Evolutionary conservation across 805 yeast species (phyloP).

Genomic region (Spathaspora passalidarum): DNA sequence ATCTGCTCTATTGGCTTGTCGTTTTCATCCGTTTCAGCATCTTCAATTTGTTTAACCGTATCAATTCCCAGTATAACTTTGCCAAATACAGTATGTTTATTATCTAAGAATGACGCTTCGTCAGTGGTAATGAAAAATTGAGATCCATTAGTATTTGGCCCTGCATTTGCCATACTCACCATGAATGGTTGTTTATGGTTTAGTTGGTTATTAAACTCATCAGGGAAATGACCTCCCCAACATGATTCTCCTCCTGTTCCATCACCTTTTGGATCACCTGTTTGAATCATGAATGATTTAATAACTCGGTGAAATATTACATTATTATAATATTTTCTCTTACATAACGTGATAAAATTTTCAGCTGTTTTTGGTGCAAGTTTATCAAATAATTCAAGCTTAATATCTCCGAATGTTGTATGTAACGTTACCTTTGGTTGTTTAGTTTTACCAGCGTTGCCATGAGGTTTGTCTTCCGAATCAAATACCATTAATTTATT

Average conservation of each 20-base stretch:
- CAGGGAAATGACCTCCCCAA: conserved; percentile 71
- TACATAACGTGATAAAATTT: conserved; percentile 47
- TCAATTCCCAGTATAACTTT: conserved; percentile 22
- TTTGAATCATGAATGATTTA: conserved; percentile 68
- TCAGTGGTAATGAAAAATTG: conserved; percentile 92
- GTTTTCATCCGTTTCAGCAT: conserved; percentile 14
- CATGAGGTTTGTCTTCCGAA: neutral
- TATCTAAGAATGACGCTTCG: conserved; percentile 74
- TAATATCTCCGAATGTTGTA: conserved; percentile 40
- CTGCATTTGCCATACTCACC: conserved; percentile 96
- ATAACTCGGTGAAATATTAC: conserved; percentile 60
- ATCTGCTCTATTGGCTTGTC: conserved; percentile 21
- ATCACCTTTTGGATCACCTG: conserved; percentile 51
- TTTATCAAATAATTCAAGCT: conserved; percentile 39
- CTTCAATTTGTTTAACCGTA: conserved; percentile 15
- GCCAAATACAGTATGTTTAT: conserved; percentile 54
- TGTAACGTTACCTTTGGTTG: conserved; percentile 16
- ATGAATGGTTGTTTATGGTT: conserved; percentile 77
- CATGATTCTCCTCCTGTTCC: conserved; percentile 47
- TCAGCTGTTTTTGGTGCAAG: conserved; percentile 56
- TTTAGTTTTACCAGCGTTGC: neutral
- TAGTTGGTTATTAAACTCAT: conserved; percentile 64
- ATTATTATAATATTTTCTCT: conserved; percentile 33
- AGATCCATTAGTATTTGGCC: conserved; percentile 97
- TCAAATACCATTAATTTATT: neutral